A percentile compares a stretch with the other conserved stretches of the same genome.
Evolutionary conservation across 768 basidiomycete species (phyloP).

Genomic region (Suillus subalutaceus): DNA sequence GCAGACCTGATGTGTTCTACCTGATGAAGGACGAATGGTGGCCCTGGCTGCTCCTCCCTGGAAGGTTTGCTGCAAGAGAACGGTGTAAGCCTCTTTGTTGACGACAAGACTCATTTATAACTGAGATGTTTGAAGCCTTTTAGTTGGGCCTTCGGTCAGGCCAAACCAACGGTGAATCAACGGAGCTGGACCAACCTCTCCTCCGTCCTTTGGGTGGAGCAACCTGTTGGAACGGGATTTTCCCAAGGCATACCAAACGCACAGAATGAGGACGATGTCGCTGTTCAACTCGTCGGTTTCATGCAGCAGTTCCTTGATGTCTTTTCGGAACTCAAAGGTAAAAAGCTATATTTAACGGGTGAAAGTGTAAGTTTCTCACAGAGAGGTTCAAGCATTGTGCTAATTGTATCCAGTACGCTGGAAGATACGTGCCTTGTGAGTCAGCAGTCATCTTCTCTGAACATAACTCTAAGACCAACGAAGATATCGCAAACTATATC

Average conservation of each 20-base stretch:
- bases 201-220: neutral
- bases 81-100: neutral
- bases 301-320: neutral
- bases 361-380: neutral
- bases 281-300: neutral
- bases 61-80: neutral
- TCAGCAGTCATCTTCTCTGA: neutral
- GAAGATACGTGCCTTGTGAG: neutral
- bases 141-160: neutral
- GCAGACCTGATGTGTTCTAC: neutral
- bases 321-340: neutral
- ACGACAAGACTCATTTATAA: neutral
- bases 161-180: neutral
- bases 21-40: neutral
- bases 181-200: neutral
- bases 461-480: neutral
- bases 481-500: slow-evolving; percentile 2
- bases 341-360: neutral
- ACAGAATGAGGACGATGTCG: neutral
- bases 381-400: neutral
- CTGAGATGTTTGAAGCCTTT: neutral
- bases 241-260: neutral
- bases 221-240: neutral
- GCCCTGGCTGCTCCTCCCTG: neutral
- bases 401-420: neutral